Evolutionary conservation across 192 early-diverging fungal species (phyloP).

Genomic region (Chytriomyces confervae): DNA sequence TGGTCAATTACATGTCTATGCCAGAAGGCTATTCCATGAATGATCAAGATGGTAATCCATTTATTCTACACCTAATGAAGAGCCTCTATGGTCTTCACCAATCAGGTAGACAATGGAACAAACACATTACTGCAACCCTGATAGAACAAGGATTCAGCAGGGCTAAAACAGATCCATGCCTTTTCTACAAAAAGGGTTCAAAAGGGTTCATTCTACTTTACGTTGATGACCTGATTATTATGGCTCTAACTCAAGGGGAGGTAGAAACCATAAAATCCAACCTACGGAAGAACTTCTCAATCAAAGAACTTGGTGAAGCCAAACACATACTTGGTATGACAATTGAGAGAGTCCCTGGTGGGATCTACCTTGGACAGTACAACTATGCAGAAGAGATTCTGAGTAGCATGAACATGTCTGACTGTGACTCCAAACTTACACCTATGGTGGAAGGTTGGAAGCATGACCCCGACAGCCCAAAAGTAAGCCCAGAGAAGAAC

Average conservation of each 20-base stretch:
- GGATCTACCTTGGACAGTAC: slow-evolving; percentile 19
- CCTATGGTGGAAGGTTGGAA: background rate
- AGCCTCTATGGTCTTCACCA: slow-evolving; percentile 36
- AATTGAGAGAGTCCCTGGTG: slow-evolving; percentile 7
- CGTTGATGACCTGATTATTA: slow-evolving; percentile 36
- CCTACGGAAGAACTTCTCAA: slow-evolving; percentile 14
- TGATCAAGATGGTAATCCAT: slow-evolving; percentile 15
- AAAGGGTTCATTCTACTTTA: slow-evolving; percentile 20
- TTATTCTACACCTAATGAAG: slow-evolving; percentile 17
- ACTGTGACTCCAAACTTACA: slow-evolving; percentile 3
- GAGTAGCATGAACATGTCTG: slow-evolving; percentile 4
- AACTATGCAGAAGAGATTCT: slow-evolving; percentile 28
- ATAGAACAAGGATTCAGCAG: slow-evolving; percentile 17
- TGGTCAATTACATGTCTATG: slow-evolving; percentile 18
- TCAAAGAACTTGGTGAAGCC: slow-evolving; percentile 19
- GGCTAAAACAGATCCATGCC: slow-evolving; percentile 17
- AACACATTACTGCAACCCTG: slow-evolving; percentile 7
- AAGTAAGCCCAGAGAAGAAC: background rate
- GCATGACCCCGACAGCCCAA: background rate
- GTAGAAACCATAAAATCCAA: slow-evolving; percentile 15
- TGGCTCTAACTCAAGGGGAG: slow-evolving; percentile 10
- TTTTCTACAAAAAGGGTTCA: slow-evolving; percentile 2
- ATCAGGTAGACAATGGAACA: slow-evolving; percentile 33
- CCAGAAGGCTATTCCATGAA: slow-evolving; percentile 20
- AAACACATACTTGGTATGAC: slow-evolving; percentile 20